These are phyloP conservation scores for Hippophae tibetana DNA, from an alignment of 306 rosid species.

Conservation along the genomic window DNA sequence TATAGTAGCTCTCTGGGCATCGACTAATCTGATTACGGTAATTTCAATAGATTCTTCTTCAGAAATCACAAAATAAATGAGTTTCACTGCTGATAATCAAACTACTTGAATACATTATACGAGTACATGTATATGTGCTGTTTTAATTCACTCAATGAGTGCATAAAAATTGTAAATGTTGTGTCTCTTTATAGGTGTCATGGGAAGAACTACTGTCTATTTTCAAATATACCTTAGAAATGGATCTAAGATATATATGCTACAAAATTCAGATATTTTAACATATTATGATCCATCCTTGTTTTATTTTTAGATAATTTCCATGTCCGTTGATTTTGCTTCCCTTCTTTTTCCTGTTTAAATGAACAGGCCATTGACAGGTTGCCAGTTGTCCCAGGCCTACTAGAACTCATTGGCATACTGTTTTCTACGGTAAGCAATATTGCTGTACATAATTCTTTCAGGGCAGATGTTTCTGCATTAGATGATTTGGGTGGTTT, in stretches of 20 bases:
- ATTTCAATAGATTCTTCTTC: conserved; percentile 10
- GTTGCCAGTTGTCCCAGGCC: conserved; percentile 59
- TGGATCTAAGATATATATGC: no score
- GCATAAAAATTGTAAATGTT: no score
- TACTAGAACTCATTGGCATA: conserved; percentile 65
- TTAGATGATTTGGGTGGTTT: neutral
- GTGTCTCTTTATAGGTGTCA: no score
- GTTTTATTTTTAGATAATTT: neutral
- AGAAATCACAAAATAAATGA: conserved; percentile 1
- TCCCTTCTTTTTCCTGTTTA: neutral
- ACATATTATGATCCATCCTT: no score
- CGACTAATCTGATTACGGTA: conserved; percentile 56
- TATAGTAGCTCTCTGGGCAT: conserved; percentile 56
- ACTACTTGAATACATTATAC: no score
- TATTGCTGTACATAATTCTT: conserved; percentile 4
- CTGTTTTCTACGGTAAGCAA: conserved; percentile 58
- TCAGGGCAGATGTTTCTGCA: neutral
- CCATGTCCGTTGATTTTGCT: neutral
- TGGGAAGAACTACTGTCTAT: no score
- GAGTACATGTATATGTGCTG: neutral
- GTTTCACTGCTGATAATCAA: neutral
- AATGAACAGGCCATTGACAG: conserved; percentile 60
- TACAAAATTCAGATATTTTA: no score
- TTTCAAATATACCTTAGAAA: no score
- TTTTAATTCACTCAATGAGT: no score